Evolutionary conservation across 805 yeast species (phyloP).

Genomic region (Cyberlindnera mrakii): DNA sequence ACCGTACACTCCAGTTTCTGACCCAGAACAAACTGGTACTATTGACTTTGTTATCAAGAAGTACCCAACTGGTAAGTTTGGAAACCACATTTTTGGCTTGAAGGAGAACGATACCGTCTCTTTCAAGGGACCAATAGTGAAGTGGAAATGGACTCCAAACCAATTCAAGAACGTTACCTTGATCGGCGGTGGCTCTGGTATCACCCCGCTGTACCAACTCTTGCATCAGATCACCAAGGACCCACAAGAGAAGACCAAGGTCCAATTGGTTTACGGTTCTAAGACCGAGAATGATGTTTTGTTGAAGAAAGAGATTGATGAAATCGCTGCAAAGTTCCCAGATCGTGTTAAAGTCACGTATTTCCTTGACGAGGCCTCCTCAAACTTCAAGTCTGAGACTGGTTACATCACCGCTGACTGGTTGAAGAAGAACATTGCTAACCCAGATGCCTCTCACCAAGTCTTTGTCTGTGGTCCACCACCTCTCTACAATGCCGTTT

Average conservation of each 20-base stretch:
- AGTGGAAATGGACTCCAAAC: slow-evolving; percentile 89
- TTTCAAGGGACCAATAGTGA: slow-evolving; percentile 89
- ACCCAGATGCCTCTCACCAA: slow-evolving; percentile 62
- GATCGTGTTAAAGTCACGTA: slow-evolving; percentile 74
- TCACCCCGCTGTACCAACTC: slow-evolving; percentile 91
- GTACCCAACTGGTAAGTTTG: slow-evolving; percentile 81
- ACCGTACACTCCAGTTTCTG: slow-evolving; percentile 77
- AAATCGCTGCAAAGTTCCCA: slow-evolving; percentile 56
- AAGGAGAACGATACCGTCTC: slow-evolving; percentile 76
- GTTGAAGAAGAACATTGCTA: slow-evolving; percentile 54
- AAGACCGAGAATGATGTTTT: slow-evolving; percentile 74
- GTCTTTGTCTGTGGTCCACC: slow-evolving; percentile 96
- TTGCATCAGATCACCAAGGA: slow-evolving; percentile 68
- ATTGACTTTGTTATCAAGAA: slow-evolving; percentile 78
- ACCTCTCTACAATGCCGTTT: slow-evolving; percentile 76
- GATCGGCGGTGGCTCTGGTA: slow-evolving; percentile 96
- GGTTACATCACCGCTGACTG: slow-evolving; percentile 81
- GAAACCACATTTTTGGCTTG: slow-evolving; percentile 63
- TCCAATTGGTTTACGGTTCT: slow-evolving; percentile 76
- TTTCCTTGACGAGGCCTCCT: slow-evolving; percentile 63
- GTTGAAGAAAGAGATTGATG: slow-evolving; percentile 72
- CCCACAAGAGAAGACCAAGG: slow-evolving; percentile 86
- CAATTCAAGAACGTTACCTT: slow-evolving; percentile 72
- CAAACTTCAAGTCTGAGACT: slow-evolving; percentile 40
- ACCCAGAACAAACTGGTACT: slow-evolving; percentile 60